Conservation (phyloP, 176 grass and related monocot species). For the Echinochloa phyllopogon region DNA sequence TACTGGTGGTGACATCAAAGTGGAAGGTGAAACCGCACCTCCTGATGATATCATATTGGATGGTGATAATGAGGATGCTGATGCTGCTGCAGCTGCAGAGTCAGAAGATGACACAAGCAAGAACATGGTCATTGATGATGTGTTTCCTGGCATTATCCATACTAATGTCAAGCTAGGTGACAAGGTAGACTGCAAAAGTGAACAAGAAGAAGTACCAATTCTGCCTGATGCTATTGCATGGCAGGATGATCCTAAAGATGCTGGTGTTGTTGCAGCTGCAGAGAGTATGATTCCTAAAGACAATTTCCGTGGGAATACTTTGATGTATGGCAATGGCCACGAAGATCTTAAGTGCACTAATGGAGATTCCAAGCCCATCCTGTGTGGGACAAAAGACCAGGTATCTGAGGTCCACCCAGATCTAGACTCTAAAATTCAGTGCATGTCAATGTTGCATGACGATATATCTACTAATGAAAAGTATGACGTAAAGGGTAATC, state of each 20-base stretch:
- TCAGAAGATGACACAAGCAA: conserved; percentile 2
- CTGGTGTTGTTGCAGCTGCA: conserved; percentile 7
- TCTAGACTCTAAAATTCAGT: conserved; percentile 87
- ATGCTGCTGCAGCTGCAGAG: conserved; percentile 12
- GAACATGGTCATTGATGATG: conserved; percentile 28
- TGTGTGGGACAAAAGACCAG: conserved; percentile 65
- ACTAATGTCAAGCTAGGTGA: conserved; percentile 25
- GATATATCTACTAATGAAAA: conserved; percentile 87
- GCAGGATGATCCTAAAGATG: conserved; percentile 1
- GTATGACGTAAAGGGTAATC: conserved; percentile 84
- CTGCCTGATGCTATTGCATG: not conserved
- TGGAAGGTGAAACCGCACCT: not conserved
- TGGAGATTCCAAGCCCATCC: conserved; percentile 50
- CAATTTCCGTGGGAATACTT: conserved; percentile 27
- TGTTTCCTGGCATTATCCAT: not conserved
- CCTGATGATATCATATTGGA: not conserved
- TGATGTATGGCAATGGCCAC: not conserved
- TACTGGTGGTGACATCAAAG: conserved; percentile 6
- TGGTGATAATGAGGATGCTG: not conserved
- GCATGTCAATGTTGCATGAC: conserved; percentile 79
- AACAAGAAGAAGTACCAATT: conserved; percentile 9
- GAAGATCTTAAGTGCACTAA: conserved; percentile 32
- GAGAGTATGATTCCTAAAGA: conserved; percentile 37
- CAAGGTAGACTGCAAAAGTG: conserved; percentile 20
- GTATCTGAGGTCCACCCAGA: conserved; percentile 86